A percentile compares a stretch with the other conserved stretches of the same genome.
phyloP scores from a whole-genome alignment of 2,329 filamentous ascomycete species.

The Fusarium acutatum region DNA sequence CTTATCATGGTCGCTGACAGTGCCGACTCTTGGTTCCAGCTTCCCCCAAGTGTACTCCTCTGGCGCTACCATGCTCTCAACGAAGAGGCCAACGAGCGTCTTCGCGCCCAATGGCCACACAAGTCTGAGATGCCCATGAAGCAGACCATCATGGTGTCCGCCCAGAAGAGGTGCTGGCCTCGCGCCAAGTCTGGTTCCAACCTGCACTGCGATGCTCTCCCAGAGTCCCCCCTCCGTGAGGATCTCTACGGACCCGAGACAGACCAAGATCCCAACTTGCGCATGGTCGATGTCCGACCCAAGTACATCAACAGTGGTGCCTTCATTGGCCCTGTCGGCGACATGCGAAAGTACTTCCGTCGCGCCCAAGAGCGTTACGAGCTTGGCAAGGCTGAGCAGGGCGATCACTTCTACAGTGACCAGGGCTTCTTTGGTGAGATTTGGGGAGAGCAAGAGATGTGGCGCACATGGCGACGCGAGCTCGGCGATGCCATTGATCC shows the following conservation, averaged over 20 bases:
- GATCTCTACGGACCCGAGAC: constrained; percentile 36
- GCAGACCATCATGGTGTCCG: constrained; percentile 37
- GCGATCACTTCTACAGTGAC: constrained; percentile 35
- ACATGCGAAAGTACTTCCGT: constrained; percentile 37
- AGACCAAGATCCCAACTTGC: constrained; percentile 17
- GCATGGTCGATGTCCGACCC: constrained; percentile 31
- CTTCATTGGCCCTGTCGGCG: constrained; percentile 41
- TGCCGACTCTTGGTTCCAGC: constrained; percentile 44
- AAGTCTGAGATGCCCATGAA: constrained; percentile 25
- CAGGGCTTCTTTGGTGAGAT: constrained; percentile 44
- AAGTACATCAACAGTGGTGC: constrained; percentile 42
- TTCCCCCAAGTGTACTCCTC: constrained; percentile 41
- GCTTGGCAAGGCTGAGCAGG: constrained; percentile 6
- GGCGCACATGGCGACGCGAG: constrained; percentile 27
- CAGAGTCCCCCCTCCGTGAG: constrained; percentile 22
- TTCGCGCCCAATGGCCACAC: constrained; percentile 14
- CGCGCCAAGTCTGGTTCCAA: constrained; percentile 6
- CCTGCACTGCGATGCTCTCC: constrained; percentile 31
- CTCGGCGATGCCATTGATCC: constrained; percentile 1
- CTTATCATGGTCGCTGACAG: constrained; percentile 42
- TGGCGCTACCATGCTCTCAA: constrained; percentile 39
- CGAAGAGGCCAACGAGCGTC: constrained; percentile 21
- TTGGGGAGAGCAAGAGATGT: constrained; percentile 41
- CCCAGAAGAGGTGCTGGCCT: constrained; percentile 39
- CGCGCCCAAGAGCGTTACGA: constrained; percentile 34